phyloP scores from a whole-genome alignment of 345 rosid species.

The Sonneratia alba region DNA sequence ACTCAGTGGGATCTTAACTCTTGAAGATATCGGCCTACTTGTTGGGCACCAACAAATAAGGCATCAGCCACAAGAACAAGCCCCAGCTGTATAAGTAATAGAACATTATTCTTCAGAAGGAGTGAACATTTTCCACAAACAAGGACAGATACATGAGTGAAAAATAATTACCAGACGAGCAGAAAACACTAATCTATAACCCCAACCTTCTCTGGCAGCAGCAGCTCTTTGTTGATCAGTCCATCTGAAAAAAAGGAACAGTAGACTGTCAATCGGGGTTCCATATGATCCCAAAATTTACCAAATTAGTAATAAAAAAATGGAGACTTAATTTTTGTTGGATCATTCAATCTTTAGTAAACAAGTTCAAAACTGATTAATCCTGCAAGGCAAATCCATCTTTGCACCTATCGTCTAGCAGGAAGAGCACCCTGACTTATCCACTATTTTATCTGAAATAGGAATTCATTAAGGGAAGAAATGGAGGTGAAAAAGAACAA shows the following conservation, averaged over 20 bases:
- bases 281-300: no score
- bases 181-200: constrained; percentile 60
- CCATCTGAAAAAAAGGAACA: constrained; percentile 41
- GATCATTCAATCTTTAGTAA: neutral
- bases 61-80: constrained; percentile 68
- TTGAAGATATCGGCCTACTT: constrained; percentile 55
- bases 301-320: neutral
- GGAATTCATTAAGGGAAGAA: neutral
- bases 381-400: neutral
- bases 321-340: neutral
- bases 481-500: neutral
- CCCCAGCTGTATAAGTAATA: constrained; percentile 41
- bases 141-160: constrained; percentile 43
- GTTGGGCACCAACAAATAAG: constrained; percentile 67
- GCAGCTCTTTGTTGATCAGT: constrained; percentile 90
- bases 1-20: constrained; percentile 56
- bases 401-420: neutral
- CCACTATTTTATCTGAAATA: neutral
- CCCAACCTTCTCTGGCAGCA: constrained; percentile 92
- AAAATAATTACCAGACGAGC: constrained; percentile 58
- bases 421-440: neutral
- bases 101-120: neutral
- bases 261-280: no score
- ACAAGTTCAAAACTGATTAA: neutral
- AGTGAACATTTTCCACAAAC: neutral